Evolutionary conservation across 371 early-diverging fungal species (phyloP).

Genomic region (Mucor saturninus): DNA sequence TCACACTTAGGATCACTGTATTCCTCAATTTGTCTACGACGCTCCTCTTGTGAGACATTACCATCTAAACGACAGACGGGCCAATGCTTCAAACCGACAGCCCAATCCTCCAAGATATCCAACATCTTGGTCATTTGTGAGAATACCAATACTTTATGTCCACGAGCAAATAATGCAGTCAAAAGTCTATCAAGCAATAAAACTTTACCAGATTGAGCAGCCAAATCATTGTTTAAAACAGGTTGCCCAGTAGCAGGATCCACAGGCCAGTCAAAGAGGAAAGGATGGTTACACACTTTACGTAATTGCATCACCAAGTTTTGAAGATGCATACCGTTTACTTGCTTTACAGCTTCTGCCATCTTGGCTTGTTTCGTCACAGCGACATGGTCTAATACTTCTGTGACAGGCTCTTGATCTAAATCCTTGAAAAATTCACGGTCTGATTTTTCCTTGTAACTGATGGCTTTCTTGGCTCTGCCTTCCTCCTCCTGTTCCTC

Average conservation of each 20-base stretch:
- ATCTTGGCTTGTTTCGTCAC: slow-evolving; percentile 13
- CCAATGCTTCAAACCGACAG: slow-evolving; percentile 74
- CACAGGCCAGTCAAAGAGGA: slow-evolving; percentile 82
- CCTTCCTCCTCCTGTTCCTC: slow-evolving; percentile 4
- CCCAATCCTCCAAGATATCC: slow-evolving; percentile 93
- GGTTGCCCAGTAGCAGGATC: slow-evolving; percentile 56
- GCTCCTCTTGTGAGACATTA: slow-evolving; percentile 73
- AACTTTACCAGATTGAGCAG: slow-evolving; percentile 85
- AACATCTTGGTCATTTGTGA: slow-evolving; percentile 94
- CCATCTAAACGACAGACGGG: slow-evolving; percentile 96
- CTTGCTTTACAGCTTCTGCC: slow-evolving; percentile 41
- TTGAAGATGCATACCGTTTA: slow-evolving; percentile 68
- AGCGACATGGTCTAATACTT: neutral
- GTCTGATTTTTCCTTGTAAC: slow-evolving; percentile 55
- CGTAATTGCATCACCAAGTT: slow-evolving; percentile 93
- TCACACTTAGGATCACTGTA: slow-evolving; percentile 57
- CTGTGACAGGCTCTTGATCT: slow-evolving; percentile 38
- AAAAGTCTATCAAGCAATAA: slow-evolving; percentile 85
- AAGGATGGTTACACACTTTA: slow-evolving; percentile 96
- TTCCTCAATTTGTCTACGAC: slow-evolving; percentile 78
- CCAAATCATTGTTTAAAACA: slow-evolving; percentile 61
- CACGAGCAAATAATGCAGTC: slow-evolving; percentile 73
- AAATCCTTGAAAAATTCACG: slow-evolving; percentile 46
- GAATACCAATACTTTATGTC: slow-evolving; percentile 92
- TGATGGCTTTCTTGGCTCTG: slow-evolving; percentile 31